These are phyloP conservation scores for Crataegus laevigata DNA, from an alignment of 306 rosid genomes.

Conservation along the genomic window DNA sequence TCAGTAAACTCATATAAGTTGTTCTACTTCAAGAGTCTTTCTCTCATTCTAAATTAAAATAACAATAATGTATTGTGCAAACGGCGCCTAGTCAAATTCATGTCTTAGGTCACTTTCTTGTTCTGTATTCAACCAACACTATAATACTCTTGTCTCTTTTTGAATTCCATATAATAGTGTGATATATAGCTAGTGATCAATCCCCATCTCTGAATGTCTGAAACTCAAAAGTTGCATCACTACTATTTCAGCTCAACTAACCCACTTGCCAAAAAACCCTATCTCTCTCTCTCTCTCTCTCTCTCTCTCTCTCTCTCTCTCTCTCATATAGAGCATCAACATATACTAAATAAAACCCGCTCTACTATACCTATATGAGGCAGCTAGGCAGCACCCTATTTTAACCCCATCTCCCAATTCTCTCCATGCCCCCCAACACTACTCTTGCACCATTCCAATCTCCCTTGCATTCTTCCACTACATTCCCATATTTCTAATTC, in stretches of 20 bases:
- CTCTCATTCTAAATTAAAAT: neutral
- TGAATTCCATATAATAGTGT: neutral
- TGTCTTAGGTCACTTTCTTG: constrained; percentile 25
- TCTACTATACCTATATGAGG: constrained; percentile 8
- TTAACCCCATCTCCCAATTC: neutral
- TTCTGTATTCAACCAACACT: constrained; percentile 51
- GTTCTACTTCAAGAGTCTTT: neutral
- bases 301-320: constrained; percentile 8
- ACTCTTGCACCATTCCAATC: neutral
- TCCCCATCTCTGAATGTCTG: constrained; percentile 59
- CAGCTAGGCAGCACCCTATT: constrained; percentile 19
- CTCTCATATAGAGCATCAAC: constrained; percentile 14
- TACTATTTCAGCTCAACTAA: constrained; percentile 32
- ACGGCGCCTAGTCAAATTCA: constrained; percentile 52
- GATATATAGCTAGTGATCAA: constrained; percentile 29
- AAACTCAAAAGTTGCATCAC: constrained; percentile 17
- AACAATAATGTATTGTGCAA: neutral
- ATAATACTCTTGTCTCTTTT: neutral
- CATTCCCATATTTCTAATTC: neutral
- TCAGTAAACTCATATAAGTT: too few relatives aligned
- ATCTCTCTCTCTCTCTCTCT: neutral
- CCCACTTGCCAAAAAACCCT: constrained; percentile 15
- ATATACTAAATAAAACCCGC: constrained; percentile 25
- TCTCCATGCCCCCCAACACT: neutral
- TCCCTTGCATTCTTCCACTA: neutral